phyloP scores from a whole-genome alignment of 495 filamentous ascomycete genomes.

The Pseudevernia furfuracea region DNA sequence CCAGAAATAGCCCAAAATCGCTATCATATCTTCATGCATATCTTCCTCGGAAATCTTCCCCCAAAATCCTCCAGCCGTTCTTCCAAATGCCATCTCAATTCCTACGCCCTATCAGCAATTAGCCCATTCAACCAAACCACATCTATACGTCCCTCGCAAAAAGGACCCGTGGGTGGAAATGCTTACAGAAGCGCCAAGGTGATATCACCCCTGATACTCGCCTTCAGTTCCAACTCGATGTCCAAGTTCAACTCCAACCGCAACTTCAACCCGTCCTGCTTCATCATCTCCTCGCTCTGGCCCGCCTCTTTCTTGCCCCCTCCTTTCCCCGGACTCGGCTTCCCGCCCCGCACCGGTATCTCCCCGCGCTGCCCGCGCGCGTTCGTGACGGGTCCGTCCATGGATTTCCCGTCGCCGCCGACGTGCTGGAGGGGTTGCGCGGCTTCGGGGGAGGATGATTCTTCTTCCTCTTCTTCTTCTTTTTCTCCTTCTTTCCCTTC shows the following conservation, averaged over 20 bases:
- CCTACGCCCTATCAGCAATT: slow-evolving; percentile 3
- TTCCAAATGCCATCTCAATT: not conserved
- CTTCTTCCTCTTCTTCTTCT: slow-evolving; percentile 19
- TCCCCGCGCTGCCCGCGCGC: slow-evolving; percentile 39
- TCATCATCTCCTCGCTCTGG: slow-evolving; percentile 16
- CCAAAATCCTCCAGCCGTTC: not conserved
- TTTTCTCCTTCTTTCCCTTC: slow-evolving; percentile 18
- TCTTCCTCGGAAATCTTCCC: too few relatives aligned
- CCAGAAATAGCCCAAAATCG: not conserved
- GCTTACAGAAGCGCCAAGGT: slow-evolving; percentile 79
- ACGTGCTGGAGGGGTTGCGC: slow-evolving; percentile 46
- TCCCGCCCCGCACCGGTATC: slow-evolving; percentile 37
- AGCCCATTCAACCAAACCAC: not conserved
- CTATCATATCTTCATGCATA: not conserved
- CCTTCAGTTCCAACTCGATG: slow-evolving; percentile 86
- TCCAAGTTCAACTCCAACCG: slow-evolving; percentile 74
- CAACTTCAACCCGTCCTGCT: slow-evolving; percentile 40
- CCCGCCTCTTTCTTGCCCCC: slow-evolving; percentile 19
- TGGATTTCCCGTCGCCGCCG: slow-evolving; percentile 38
- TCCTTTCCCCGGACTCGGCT: slow-evolving; percentile 34
- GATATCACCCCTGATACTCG: slow-evolving; percentile 85
- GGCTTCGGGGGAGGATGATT: slow-evolving; percentile 6
- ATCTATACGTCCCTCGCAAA: not conserved
- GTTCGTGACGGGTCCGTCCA: slow-evolving; percentile 43
- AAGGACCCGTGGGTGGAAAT: not conserved